Conservation (phyloP, 306 rosid genomes). For the Begonia peltatifolia region DNA sequence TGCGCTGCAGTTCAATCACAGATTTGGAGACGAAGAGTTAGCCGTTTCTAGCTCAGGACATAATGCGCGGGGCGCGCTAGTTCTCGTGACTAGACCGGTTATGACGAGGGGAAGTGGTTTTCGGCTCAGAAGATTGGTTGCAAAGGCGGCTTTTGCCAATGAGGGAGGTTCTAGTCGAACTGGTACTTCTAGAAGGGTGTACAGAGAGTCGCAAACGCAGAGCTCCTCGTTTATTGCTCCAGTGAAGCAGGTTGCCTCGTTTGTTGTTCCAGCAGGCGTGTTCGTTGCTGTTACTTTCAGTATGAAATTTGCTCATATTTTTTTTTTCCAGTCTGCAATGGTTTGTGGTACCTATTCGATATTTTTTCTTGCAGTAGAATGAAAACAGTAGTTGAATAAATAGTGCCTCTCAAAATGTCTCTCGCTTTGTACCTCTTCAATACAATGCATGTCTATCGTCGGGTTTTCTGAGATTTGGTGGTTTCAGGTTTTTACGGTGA, state of each 20-base stretch:
- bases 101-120: conserved; percentile 15
- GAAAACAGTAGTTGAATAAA: too few relatives aligned
- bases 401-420: too few relatives aligned
- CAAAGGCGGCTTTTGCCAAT: conserved; percentile 35
- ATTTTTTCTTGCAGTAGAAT: too few relatives aligned
- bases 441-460: too few relatives aligned
- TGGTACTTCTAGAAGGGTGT: conserved; percentile 44
- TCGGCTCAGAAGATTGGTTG: conserved; percentile 22
- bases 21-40: conserved; percentile 10
- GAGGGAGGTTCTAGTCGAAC: conserved; percentile 34
- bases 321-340: neutral
- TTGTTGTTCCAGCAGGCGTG: conserved; percentile 46
- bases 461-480: too few relatives aligned
- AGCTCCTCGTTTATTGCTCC: conserved; percentile 36
- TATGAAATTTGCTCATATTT: conserved; percentile 9
- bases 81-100: conserved; percentile 11
- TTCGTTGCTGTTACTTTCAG: conserved; percentile 60
- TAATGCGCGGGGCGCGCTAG: conserved; percentile 8
- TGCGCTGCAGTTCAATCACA: conserved; percentile 15
- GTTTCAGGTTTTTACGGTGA: too few relatives aligned
- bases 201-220: conserved; percentile 48
- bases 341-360: too few relatives aligned
- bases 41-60: conserved; percentile 14
- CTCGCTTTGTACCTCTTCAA: too few relatives aligned
- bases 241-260: conserved; percentile 45